Conservation (phyloP, 352 stramenopile genomes). For the Globisporangium mamillatum region DNA sequence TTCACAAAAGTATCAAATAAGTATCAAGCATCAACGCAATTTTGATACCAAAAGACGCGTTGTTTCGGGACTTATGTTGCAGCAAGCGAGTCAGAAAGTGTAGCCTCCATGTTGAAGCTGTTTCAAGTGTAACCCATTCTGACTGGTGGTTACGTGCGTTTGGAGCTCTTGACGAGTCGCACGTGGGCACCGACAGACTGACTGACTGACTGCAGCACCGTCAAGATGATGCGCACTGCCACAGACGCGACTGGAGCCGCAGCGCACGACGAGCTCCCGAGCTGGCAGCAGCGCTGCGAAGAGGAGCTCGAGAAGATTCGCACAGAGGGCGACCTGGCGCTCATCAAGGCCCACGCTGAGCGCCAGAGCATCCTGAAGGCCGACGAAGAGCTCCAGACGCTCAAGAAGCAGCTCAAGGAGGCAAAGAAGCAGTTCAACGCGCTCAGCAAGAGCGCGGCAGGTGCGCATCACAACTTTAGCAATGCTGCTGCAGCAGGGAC, state of each 20-base stretch:
- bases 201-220: neutral
- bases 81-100: neutral
- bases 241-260: neutral
- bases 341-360: constrained; percentile 83
- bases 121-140: neutral
- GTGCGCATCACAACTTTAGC: neutral
- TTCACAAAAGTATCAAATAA: neutral
- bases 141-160: neutral
- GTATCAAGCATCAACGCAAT: neutral
- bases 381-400: constrained; percentile 84
- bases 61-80: neutral
- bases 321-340: constrained; percentile 57
- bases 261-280: neutral
- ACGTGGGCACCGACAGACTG: neutral
- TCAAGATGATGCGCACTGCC: neutral
- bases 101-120: neutral
- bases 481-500: neutral
- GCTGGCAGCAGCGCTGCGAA: constrained; percentile 35
- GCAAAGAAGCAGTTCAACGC: constrained; percentile 76
- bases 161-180: neutral
- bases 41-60: neutral
- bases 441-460: constrained; percentile 1
- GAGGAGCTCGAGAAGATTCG: constrained; percentile 89
- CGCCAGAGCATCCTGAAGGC: constrained; percentile 80
- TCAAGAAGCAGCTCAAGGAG: constrained; percentile 81